A percentile compares a stretch with the other conserved stretches of the same genome.
phyloP scores from a whole-genome alignment of 345 rosid genomes.

The Alliaria petiolata region DNA sequence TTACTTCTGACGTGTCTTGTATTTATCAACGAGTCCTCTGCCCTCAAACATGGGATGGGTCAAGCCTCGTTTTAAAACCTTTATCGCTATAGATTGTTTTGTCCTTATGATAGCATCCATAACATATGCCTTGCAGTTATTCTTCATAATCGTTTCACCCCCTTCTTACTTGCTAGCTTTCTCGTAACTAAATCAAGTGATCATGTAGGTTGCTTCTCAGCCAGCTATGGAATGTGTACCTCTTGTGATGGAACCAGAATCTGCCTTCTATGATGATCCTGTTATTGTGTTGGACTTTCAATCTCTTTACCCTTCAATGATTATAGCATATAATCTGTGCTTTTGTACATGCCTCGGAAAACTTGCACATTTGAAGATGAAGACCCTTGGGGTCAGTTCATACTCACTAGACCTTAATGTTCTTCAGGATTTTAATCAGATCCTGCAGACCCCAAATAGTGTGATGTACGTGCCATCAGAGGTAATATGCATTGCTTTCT shows the following conservation, averaged over 20 bases:
- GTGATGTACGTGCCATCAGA: constrained; percentile 74
- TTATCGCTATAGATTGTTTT: background rate
- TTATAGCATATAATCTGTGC: constrained; percentile 95
- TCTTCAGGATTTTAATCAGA: constrained; percentile 53
- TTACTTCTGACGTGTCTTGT: background rate
- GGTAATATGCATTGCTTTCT: constrained; percentile 43
- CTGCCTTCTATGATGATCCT: constrained; percentile 90
- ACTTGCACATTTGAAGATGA: constrained; percentile 57
- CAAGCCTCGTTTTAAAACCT: background rate
- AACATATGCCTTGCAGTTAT: background rate
- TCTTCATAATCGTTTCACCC: background rate
- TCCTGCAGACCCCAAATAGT: constrained; percentile 72
- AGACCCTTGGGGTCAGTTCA: constrained; percentile 74
- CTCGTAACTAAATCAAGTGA: background rate
- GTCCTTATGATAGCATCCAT: constrained; percentile 1
- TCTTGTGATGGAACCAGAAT: constrained; percentile 98
- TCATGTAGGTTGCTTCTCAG: constrained; percentile 86
- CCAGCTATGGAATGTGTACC: constrained; percentile 99
- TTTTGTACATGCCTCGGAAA: constrained; percentile 91
- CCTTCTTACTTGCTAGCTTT: constrained; percentile 2
- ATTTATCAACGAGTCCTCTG: background rate
- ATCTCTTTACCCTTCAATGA: constrained; percentile 97
- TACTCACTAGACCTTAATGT: constrained; percentile 56
- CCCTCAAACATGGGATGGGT: background rate
- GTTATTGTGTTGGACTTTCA: constrained; percentile 96